Evolutionary conservation across 306 rosid genomes (phyloP).

Genomic region (Acmispon strigosus): DNA sequence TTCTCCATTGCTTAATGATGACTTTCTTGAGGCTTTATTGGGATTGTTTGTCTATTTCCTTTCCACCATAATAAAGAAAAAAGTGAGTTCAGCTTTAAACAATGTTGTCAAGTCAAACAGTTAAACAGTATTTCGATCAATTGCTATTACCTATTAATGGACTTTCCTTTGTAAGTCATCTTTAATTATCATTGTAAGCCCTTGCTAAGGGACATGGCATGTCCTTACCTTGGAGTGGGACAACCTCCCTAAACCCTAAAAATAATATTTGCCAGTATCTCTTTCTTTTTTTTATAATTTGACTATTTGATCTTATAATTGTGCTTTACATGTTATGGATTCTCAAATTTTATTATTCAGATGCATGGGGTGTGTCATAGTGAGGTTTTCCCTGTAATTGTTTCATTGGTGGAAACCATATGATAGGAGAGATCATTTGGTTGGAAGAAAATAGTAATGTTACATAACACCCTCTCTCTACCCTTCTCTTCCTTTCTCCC

Average conservation of each 20-base stretch:
- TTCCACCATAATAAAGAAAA: background rate
- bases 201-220: background rate
- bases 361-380: background rate
- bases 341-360: background rate
- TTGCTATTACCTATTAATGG: background rate
- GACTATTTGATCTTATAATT: background rate
- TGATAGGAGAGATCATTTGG: background rate
- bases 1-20: background rate
- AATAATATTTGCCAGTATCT: background rate
- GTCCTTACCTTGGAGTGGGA: background rate
- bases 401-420: background rate
- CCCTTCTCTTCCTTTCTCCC: background rate
- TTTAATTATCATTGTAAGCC: background rate
- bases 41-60: background rate
- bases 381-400: background rate
- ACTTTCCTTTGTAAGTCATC: background rate
- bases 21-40: constrained; percentile 10
- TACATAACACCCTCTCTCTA: background rate
- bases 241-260: background rate
- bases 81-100: background rate
- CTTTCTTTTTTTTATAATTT: background rate
- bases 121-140: background rate
- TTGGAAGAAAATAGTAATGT: background rate
- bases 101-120: background rate
- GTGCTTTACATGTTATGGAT: background rate